Evolutionary conservation across 257 asterid genomes (phyloP).

Genomic region (Solanum lignicaule): DNA sequence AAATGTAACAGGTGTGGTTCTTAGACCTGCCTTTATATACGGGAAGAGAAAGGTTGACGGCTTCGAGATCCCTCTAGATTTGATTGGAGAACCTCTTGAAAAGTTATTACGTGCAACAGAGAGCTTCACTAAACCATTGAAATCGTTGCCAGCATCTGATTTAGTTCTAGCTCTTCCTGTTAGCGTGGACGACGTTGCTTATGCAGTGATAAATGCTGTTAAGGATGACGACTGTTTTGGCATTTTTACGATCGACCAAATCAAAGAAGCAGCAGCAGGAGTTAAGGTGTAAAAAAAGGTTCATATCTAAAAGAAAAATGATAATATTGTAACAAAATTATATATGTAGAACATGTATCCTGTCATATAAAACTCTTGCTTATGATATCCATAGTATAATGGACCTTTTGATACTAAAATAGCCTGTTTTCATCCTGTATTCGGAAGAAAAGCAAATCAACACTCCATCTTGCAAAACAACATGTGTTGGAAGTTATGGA

Average conservation of each 20-base stretch:
- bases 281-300: conserved; percentile 21
- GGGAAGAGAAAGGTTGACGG: conserved; percentile 85
- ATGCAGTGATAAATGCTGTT: conserved; percentile 65
- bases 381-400: neutral
- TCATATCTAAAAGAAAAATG: neutral
- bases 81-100: conserved; percentile 82
- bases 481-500: neutral
- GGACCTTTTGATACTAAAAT: neutral
- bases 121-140: conserved; percentile 67
- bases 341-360: neutral
- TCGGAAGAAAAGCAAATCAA: neutral
- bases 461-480: neutral
- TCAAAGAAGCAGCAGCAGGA: conserved; percentile 84
- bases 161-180: conserved; percentile 80
- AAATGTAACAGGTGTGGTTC: conserved; percentile 59
- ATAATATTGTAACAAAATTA: neutral
- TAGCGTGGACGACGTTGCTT: conserved; percentile 80
- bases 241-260: conserved; percentile 80
- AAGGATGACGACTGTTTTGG: conserved; percentile 78
- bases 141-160: conserved; percentile 86
- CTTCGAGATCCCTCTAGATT: conserved; percentile 77
- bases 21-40: conserved; percentile 85
- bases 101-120: conserved; percentile 44
- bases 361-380: neutral
- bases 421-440: neutral